Base-by-base conservation (phyloP, 2,329 filamentous ascomycete species). In the Talaromyces atroroseus region DNA sequence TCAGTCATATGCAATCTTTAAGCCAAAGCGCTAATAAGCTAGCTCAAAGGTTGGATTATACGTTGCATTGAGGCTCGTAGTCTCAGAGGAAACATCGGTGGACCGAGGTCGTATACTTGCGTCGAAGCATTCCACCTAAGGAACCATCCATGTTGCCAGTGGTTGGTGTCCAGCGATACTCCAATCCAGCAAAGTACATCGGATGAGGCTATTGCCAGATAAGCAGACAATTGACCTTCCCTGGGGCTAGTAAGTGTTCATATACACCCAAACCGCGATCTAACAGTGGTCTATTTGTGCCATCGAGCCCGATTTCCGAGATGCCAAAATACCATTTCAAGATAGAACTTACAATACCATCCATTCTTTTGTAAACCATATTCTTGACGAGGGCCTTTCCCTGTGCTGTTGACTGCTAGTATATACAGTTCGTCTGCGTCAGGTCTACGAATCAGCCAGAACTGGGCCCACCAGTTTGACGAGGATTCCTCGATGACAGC, bases 151-250 rank as follows among this genome's bases (percentile, higher is more conserved):
- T 59, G 84, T 78, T 0, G 82, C 82, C 65, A 2, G 67, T 20
- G 7, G 68, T 73, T 0, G 78, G 75, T 52, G 71, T 76, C 0
- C 72, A 72, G 21, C 78, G 73, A 62, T 79, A 83, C 62, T 82
- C 78, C 18, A 78, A 68, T 64, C 83, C 81, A 0, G 82, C 82
- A 62, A 84, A 82, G 63, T 81, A 82, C 74, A 84, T 80, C 0
- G 79, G 74, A 64, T 85, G 82, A 7, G 81, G 82, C 62, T 84
- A 82, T 61, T 85, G 82, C 82, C 82, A 85, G 56, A 84, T 80
- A 3, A 86, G 70, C 1, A 85, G 68, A 8, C 77, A 78, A 65
- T 85, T 85, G 64, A 85, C 84, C 60, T 82, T 79, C 2, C 83
- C 82, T 0, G 82, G 82, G 1, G 81, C 79, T 0, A 75, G 74